phyloP scores from a whole-genome alignment of 345 rosid species.

The Diplotaxis tenuifolia region DNA sequence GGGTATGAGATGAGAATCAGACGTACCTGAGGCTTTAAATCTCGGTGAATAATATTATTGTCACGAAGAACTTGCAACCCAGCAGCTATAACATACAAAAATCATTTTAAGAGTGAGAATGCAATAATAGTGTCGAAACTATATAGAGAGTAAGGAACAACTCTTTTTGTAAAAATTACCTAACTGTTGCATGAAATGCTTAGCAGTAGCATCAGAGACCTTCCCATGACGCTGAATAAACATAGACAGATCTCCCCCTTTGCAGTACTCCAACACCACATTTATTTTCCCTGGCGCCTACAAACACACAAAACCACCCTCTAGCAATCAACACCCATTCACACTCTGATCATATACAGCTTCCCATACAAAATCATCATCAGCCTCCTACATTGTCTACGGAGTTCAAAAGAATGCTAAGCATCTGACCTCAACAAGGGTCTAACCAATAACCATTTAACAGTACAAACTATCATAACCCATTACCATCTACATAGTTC shows the following conservation, averaged over 20 bases:
- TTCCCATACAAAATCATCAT: not conserved
- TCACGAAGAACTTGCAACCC: conserved; percentile 90
- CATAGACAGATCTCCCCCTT: conserved; percentile 91
- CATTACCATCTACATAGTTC: not conserved
- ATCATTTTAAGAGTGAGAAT: not conserved
- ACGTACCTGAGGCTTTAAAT: conserved; percentile 95
- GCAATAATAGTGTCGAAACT: conserved; percentile 9
- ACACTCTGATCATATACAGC: not conserved
- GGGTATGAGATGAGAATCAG: conserved; percentile 2
- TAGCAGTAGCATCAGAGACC: conserved; percentile 74
- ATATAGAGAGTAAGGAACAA: conserved; percentile 14
- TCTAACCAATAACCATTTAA: too few relatives aligned
- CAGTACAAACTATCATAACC: too few relatives aligned
- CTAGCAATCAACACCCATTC: not conserved
- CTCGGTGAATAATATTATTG: conserved; percentile 95
- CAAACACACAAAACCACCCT: not conserved
- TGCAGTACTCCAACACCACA: conserved; percentile 86
- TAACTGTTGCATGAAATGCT: conserved; percentile 93
- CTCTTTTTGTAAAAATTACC: conserved; percentile 42
- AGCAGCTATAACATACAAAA: conserved; percentile 51
- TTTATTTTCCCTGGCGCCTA: conserved; percentile 87
- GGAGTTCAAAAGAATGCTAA: too few relatives aligned
- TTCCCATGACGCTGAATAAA: conserved; percentile 74
- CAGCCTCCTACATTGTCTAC: too few relatives aligned
- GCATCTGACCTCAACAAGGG: not conserved